phyloP scores from a whole-genome alignment of 176 grass and related monocot species.

The Hsuehochloa calcarea region DNA sequence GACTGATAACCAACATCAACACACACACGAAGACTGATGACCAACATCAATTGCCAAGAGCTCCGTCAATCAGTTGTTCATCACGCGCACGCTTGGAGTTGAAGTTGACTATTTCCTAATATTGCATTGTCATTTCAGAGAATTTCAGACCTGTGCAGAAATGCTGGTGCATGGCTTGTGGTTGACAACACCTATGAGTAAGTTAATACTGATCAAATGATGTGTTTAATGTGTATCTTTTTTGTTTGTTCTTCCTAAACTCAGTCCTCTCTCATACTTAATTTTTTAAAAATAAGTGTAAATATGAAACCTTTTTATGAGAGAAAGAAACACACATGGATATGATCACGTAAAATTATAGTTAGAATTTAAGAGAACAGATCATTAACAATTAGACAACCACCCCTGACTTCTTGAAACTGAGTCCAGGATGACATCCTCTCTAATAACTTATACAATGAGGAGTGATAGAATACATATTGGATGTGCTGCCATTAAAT shows the following conservation, averaged over 20 bases:
- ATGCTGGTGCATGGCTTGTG: constrained; percentile 83
- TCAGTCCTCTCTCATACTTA: not conserved
- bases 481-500: not conserved
- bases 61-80: too few species aligned
- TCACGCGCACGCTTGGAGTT: not conserved
- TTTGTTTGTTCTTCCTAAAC: not conserved
- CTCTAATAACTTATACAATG: not conserved
- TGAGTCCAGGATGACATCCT: not conserved
- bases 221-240: not conserved
- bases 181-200: constrained; percentile 99
- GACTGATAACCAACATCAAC: too few species aligned
- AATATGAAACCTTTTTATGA: not conserved
- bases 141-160: constrained; percentile 86
- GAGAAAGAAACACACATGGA: constrained; percentile 1
- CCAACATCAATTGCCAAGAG: too few species aligned
- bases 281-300: not conserved
- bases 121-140: constrained; percentile 62
- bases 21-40: not conserved
- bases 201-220: constrained; percentile 36
- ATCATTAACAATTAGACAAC: not conserved
- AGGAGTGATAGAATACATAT: constrained; percentile 4
- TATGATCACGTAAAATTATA: constrained; percentile 2
- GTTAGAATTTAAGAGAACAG: not conserved
- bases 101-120: constrained; percentile 33
- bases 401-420: not conserved